Evolutionary conservation across 2,329 filamentous ascomycete species (phyloP).

Genomic region (Sclerotinia glacialis): DNA sequence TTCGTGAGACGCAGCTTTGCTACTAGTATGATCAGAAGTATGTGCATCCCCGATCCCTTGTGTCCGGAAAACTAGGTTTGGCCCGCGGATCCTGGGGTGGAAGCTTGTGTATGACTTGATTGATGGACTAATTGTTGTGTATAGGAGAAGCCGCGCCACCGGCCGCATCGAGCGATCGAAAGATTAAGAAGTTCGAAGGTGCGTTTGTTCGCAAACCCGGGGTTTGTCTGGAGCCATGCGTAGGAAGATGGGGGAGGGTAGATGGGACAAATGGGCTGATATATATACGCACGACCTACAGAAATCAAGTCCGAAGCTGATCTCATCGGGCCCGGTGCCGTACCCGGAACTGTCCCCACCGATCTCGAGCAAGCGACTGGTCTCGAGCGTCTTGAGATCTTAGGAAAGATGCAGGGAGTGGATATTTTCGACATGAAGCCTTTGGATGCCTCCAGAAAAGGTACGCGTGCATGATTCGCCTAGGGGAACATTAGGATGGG

Average conservation of each 20-base stretch:
- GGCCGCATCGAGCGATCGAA: conserved; percentile 28
- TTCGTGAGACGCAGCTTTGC: conserved; percentile 58
- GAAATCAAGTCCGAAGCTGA: conserved; percentile 82
- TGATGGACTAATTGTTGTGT: background rate
- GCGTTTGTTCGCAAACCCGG: conserved; percentile 15
- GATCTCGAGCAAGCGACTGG: conserved; percentile 95
- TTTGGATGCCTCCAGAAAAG: conserved; percentile 83
- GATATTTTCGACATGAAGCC: conserved; percentile 99
- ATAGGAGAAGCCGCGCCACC: conserved; percentile 35
- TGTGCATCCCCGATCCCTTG: conserved; percentile 37
- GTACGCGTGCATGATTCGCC: conserved; percentile 45
- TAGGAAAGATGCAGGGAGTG: conserved; percentile 98
- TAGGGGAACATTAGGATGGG: background rate
- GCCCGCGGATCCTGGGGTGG: conserved; percentile 25
- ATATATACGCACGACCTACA: conserved; percentile 44
- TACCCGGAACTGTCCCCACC: conserved; percentile 80
- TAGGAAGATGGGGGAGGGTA: background rate
- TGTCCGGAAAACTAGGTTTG: conserved; percentile 23
- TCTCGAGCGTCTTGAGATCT: conserved; percentile 96
- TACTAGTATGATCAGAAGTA: conserved; percentile 61
- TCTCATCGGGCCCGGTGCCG: conserved; percentile 78
- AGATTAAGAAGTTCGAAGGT: conserved; percentile 41
- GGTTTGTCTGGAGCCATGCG: background rate
- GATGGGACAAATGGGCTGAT: conserved; percentile 23
- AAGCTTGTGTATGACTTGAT: background rate